Conservation (phyloP, 805 yeast species). For the Jamesozyma piceae region DNA sequence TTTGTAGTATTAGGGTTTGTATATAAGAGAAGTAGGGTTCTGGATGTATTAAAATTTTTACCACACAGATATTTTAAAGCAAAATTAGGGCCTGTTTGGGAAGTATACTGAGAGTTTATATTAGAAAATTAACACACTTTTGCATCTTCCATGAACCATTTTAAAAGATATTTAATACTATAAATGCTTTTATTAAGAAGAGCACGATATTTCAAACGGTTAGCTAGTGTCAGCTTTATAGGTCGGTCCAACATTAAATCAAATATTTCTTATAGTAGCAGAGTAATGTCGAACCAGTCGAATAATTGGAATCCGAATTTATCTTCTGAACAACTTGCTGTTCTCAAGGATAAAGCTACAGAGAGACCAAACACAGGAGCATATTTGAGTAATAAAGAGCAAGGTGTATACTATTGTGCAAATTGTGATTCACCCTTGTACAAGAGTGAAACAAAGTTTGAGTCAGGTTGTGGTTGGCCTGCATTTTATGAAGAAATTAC, state of each 20-base stretch:
- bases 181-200: too few species aligned
- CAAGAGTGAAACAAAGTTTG: conserved; percentile 70
- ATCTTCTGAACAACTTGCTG: conserved; percentile 66
- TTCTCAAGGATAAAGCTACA: conserved; percentile 56
- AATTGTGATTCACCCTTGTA: conserved; percentile 80
- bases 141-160: too few species aligned
- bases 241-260: too few species aligned
- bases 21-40: too few species aligned
- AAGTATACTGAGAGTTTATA: too few species aligned
- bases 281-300: conserved; percentile 29
- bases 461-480: conserved; percentile 97
- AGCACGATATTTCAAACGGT: too few species aligned
- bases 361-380: conserved; percentile 37
- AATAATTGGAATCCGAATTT: conserved; percentile 65
- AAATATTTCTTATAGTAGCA: neutral
- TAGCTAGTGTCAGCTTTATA: too few species aligned
- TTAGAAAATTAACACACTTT: too few species aligned
- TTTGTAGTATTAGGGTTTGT: too few species aligned
- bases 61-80: too few species aligned
- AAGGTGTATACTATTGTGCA: conserved; percentile 75
- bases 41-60: too few species aligned
- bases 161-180: too few species aligned
- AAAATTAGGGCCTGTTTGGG: neutral
- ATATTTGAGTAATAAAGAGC: conserved; percentile 26
- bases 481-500: conserved; percentile 78